phyloP scores from a whole-genome alignment of 176 grass and related monocot genomes.

The Bonia amplexicaulis region DNA sequence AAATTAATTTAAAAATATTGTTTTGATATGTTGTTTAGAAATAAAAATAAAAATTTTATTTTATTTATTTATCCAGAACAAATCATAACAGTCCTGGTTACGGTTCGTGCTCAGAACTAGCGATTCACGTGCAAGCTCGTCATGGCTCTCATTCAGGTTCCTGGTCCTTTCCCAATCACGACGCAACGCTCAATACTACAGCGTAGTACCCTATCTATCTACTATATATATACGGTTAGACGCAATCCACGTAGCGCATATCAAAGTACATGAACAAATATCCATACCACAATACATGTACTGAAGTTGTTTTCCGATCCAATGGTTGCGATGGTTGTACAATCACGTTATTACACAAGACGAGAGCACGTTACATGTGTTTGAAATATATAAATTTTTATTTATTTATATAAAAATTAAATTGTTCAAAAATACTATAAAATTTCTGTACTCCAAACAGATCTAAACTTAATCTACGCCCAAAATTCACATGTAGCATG shows the following conservation, averaged over 20 bases:
- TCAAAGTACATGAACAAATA: not conserved
- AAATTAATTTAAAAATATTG: no score
- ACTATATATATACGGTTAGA: not conserved
- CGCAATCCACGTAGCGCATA: not conserved
- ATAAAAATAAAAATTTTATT: rapidly evolving
- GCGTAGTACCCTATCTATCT: not conserved
- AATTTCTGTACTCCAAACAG: no score
- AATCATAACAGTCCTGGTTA: not conserved
- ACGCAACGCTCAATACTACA: not conserved
- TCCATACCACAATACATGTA: not conserved
- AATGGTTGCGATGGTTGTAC: not conserved
- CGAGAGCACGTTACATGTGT: not conserved
- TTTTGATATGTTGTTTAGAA: rapidly evolving
- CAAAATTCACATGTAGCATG: no score
- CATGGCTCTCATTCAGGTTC: not conserved
- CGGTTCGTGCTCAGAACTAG: not conserved
- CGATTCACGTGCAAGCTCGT: not conserved
- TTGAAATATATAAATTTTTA: not conserved
- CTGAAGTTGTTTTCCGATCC: not conserved
- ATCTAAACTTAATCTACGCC: no score
- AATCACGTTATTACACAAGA: not conserved
- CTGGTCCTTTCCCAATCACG: not conserved
- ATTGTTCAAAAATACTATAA: no score
- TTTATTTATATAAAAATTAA: rapidly evolving
- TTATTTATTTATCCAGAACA: no score